Conservation (phyloP, 2,329 filamentous ascomycete genomes). For the Daldinia sp. region DNA sequence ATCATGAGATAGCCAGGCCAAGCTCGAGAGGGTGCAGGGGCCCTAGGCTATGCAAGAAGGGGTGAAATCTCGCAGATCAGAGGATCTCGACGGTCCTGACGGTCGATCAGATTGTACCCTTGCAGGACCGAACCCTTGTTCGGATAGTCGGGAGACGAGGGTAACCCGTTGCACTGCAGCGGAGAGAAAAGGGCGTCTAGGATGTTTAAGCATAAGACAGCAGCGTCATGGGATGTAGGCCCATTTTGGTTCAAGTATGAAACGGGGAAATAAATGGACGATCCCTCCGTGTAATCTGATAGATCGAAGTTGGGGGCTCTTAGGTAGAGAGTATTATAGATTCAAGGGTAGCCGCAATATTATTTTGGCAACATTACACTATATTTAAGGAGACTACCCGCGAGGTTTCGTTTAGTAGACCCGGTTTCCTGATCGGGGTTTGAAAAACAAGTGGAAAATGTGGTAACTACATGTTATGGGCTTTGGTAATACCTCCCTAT, state of each 20-base stretch:
- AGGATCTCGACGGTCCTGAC: conserved; percentile 38
- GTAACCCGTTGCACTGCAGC: conserved; percentile 39
- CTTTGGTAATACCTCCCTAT: too few species aligned
- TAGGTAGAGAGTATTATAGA: conserved; percentile 2
- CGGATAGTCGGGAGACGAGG: conserved; percentile 40
- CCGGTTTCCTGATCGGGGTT: background rate
- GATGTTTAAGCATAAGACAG: conserved; percentile 40
- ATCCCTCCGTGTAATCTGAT: conserved; percentile 33
- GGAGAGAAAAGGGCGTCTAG: conserved; percentile 39
- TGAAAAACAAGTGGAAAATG: too few species aligned
- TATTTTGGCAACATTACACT: background rate
- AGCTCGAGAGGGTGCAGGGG: conserved; percentile 34
- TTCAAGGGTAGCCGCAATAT: conserved; percentile 2
- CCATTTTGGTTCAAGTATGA: conserved; percentile 24
- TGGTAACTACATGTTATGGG: too few species aligned
- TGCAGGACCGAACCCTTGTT: conserved; percentile 34
- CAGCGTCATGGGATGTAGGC: conserved; percentile 36
- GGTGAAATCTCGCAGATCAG: conserved; percentile 38
- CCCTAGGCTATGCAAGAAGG: conserved; percentile 27
- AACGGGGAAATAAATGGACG: conserved; percentile 30
- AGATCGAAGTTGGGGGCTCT: conserved; percentile 23
- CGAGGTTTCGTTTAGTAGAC: background rate
- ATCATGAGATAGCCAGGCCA: conserved; percentile 37
- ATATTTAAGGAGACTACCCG: background rate
- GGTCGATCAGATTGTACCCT: conserved; percentile 39